Percentiles rank a stretch among this genome's conserved stretches.
Evolutionary conservation across 2,329 filamentous ascomycete genomes (phyloP).

Genomic region (Hypomyces rosellus): DNA sequence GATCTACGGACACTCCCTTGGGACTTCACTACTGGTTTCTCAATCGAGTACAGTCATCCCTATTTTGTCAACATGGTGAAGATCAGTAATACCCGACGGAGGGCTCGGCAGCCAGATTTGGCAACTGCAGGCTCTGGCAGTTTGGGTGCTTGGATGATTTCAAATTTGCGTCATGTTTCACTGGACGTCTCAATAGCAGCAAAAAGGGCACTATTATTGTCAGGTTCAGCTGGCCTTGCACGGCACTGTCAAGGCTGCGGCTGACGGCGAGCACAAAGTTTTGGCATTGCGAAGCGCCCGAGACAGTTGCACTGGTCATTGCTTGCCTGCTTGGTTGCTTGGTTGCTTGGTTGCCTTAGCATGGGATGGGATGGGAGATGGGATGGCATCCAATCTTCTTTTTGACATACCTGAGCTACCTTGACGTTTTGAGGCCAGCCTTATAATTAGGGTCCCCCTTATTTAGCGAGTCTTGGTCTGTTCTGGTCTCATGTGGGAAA

Average conservation of each 20-base stretch:
- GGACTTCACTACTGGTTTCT: too few relatives aligned
- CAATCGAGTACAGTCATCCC: too few relatives aligned
- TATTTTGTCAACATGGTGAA: too few relatives aligned
- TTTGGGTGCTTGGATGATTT: background rate
- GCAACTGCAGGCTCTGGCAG: background rate
- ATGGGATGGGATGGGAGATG: background rate
- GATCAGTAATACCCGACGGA: background rate
- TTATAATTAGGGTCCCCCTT: too few relatives aligned
- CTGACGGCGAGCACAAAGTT: background rate
- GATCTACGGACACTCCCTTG: too few relatives aligned
- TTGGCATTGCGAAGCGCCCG: constrained; percentile 2
- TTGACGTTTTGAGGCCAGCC: too few relatives aligned
- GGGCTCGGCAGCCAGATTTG: background rate
- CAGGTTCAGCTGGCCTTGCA: too few relatives aligned
- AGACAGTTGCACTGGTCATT: background rate
- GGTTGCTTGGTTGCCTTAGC: background rate
- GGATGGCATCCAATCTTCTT: background rate
- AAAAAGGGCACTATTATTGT: too few relatives aligned
- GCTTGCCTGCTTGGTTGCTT: background rate
- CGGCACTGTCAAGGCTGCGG: background rate
- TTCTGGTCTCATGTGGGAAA: background rate
- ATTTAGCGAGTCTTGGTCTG: background rate
- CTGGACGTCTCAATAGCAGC: too few relatives aligned
- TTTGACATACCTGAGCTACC: background rate
- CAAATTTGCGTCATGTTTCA: too few relatives aligned